Percentiles rank a stretch among this genome's conserved stretches.
These are phyloP conservation scores for Penicillium sp. DNA, from an alignment of 2,329 filamentous ascomycete species.

Conservation along the genomic window DNA sequence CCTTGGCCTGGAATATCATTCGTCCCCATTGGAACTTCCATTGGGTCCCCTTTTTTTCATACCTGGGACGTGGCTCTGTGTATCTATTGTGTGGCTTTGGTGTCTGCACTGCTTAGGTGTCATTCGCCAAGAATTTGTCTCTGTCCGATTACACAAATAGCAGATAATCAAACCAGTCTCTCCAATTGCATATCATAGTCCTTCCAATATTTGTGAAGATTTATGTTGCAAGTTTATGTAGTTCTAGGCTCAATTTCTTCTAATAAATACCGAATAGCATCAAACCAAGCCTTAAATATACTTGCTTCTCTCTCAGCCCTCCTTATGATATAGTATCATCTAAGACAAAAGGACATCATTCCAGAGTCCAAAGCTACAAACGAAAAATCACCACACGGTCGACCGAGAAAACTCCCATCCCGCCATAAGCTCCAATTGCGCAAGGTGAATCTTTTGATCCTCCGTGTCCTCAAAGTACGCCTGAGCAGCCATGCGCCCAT, in stretches of 20 bases:
- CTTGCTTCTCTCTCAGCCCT: not conserved
- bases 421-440: slow-evolving; percentile 5
- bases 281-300: not conserved
- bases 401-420: not conserved
- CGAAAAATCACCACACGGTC: not conserved
- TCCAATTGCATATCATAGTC: not conserved
- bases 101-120: slow-evolving; percentile 1
- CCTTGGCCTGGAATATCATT: slow-evolving; percentile 2
- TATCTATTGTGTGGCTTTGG: slow-evolving; percentile 9
- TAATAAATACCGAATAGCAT: not conserved
- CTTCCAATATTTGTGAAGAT: not conserved
- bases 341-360: not conserved
- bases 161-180: slow-evolving; percentile 5
- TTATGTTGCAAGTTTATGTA: not conserved
- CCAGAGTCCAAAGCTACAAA: not conserved
- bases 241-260: not conserved
- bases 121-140: slow-evolving; percentile 3
- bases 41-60: slow-evolving; percentile 6
- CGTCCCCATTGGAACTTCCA: slow-evolving; percentile 2
- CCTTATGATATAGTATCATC: not conserved
- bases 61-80: slow-evolving; percentile 7
- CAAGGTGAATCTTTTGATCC: slow-evolving; percentile 9
- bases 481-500: not conserved
- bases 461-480: slow-evolving; percentile 6
- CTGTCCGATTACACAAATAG: slow-evolving; percentile 7